Evolutionary conservation across 306 rosid species (phyloP).

Genomic region (Pachyrhizus erosus): DNA sequence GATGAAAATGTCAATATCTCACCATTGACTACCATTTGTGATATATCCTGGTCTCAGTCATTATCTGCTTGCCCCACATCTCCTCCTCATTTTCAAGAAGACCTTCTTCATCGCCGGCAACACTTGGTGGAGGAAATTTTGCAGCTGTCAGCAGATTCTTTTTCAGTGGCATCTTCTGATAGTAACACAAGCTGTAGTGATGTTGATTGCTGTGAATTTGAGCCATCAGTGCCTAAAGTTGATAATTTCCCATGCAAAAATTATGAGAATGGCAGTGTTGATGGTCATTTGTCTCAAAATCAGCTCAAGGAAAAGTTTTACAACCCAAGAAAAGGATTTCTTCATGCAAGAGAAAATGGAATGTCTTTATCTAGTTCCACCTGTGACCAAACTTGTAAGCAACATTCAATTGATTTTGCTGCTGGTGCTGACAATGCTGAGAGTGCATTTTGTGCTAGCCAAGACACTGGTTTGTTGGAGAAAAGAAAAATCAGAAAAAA

Average conservation of each 20-base stretch:
- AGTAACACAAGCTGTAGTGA: conserved; percentile 90
- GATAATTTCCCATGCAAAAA: conserved; percentile 47
- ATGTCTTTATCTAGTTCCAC: conserved; percentile 42
- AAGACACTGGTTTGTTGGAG: conserved; percentile 51
- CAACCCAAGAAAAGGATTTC: conserved; percentile 51
- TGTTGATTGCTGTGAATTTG: conserved; percentile 60
- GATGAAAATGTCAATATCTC: conserved; percentile 55
- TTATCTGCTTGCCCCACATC: conserved; percentile 74
- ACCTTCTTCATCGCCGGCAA: conserved; percentile 92
- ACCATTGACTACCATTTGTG: conserved; percentile 61
- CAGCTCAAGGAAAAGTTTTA: conserved; percentile 43
- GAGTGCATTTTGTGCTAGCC: conserved; percentile 37
- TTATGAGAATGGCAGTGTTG: conserved; percentile 48
- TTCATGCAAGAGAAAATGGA: conserved; percentile 57
- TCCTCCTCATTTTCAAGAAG: conserved; percentile 94
- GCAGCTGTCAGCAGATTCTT: conserved; percentile 89
- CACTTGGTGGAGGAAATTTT: conserved; percentile 89
- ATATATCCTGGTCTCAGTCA: conserved; percentile 66
- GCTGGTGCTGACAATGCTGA: conserved; percentile 47
- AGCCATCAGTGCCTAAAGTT: conserved; percentile 49
- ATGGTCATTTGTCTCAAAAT: conserved; percentile 45
- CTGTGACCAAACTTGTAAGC: conserved; percentile 48
- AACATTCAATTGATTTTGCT: conserved; percentile 45
- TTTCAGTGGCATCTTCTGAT: conserved; percentile 89
- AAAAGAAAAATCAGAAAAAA: conserved; percentile 66